Percentiles rank a stretch among this genome's conserved stretches.
These are phyloP conservation scores for Claviceps humidiphila DNA, from an alignment of 2,329 filamentous ascomycete genomes.

Conservation along the genomic window DNA sequence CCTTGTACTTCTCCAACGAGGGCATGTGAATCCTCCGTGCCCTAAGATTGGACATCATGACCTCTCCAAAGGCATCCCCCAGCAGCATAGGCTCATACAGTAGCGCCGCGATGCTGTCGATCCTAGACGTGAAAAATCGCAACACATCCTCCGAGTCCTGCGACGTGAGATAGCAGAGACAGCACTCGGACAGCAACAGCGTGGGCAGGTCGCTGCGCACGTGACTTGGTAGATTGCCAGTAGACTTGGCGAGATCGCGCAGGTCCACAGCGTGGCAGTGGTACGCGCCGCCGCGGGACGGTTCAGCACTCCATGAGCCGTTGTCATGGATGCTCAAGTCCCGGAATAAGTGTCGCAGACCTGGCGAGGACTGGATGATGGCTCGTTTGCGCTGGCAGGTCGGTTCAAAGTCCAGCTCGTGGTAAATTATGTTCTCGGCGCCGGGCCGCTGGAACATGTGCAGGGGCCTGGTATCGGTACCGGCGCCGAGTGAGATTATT, in stretches of 20 bases:
- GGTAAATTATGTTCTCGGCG: slow-evolving; percentile 50
- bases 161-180: slow-evolving; percentile 73
- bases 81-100: slow-evolving; percentile 85
- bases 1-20: slow-evolving; percentile 61
- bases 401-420: slow-evolving; percentile 79
- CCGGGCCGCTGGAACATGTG: slow-evolving; percentile 45
- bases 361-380: slow-evolving; percentile 33
- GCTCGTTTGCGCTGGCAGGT: slow-evolving; percentile 57
- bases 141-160: slow-evolving; percentile 51
- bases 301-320: slow-evolving; percentile 29
- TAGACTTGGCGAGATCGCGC: slow-evolving; percentile 33
- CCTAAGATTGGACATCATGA: slow-evolving; percentile 84
- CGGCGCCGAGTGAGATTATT: slow-evolving; percentile 84
- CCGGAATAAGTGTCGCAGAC: slow-evolving; percentile 25
- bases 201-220: slow-evolving; percentile 54
- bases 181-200: slow-evolving; percentile 85
- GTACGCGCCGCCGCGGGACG: slow-evolving; percentile 29
- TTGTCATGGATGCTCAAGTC: slow-evolving; percentile 17
- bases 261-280: slow-evolving; percentile 58
- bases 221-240: slow-evolving; percentile 3
- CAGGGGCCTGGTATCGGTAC: slow-evolving; percentile 83
- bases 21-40: slow-evolving; percentile 73
- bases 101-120: slow-evolving; percentile 42
- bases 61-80: slow-evolving; percentile 73
- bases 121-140: slow-evolving; percentile 44